phyloP scores from a whole-genome alignment of 768 basidiomycete genomes.

The Xerocomus spinulosus region DNA sequence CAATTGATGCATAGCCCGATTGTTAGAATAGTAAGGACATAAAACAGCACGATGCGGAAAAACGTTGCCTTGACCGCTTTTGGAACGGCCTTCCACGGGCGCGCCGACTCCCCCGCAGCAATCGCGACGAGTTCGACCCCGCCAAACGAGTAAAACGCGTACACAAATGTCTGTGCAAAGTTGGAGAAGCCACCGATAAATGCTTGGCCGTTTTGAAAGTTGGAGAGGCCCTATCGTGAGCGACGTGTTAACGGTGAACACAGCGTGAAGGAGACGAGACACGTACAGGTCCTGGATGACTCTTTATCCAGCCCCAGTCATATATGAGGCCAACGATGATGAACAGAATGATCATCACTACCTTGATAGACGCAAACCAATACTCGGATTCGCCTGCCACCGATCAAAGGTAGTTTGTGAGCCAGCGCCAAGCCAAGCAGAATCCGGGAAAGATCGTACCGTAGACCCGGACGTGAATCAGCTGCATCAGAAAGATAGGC shows the following conservation, averaged over 20 bases:
- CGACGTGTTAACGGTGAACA: no score
- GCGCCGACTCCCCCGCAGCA: conserved; percentile 66
- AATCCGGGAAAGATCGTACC: conserved; percentile 29
- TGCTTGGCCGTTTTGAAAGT: conserved; percentile 46
- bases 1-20: conserved; percentile 65
- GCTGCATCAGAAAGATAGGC: conserved; percentile 48
- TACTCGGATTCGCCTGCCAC: conserved; percentile 53
- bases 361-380: conserved; percentile 63
- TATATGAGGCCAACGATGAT: conserved; percentile 59
- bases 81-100: conserved; percentile 60
- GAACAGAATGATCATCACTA: conserved; percentile 57
- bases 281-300: conserved; percentile 53
- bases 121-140: conserved; percentile 68
- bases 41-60: conserved; percentile 61
- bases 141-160: conserved; percentile 66
- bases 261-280: no score
- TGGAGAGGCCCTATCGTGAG: conserved; percentile 46
- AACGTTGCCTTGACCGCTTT: conserved; percentile 65
- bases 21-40: conserved; percentile 57
- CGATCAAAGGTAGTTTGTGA: no score
- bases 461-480: conserved; percentile 56
- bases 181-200: conserved; percentile 51
- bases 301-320: conserved; percentile 56
- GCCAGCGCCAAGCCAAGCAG: no score
- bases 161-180: conserved; percentile 58